Percentiles rank a stretch among this genome's conserved stretches.
Conservation (phyloP, 805 yeast genomes). For the Saitoella complicata region DNA sequence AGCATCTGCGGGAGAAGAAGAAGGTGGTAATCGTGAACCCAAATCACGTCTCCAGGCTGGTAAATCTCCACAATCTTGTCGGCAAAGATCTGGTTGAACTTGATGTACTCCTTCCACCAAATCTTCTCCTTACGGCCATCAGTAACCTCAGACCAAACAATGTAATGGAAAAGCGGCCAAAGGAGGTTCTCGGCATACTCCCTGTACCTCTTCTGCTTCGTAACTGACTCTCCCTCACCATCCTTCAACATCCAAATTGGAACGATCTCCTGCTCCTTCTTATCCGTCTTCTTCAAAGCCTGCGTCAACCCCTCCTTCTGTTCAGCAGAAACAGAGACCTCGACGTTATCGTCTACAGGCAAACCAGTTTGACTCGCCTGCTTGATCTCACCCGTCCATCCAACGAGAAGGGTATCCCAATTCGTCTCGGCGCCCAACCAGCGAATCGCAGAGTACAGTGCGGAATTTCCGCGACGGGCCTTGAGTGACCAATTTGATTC, state of each 20-base stretch:
- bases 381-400: conserved; percentile 92
- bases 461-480: conserved; percentile 57
- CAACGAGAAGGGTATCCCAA: conserved; percentile 80
- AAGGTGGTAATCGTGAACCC: conserved; percentile 85
- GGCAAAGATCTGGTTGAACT: conserved; percentile 80
- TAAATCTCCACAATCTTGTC: conserved; percentile 57
- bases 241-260: conserved; percentile 3
- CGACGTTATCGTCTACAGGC: conserved; percentile 30
- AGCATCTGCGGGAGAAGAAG: conserved; percentile 68
- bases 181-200: conserved; percentile 71
- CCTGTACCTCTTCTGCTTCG: neutral
- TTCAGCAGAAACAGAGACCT: conserved; percentile 19
- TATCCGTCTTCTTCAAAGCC: conserved; percentile 11
- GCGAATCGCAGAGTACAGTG: conserved; percentile 59
- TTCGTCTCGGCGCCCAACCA: conserved; percentile 39
- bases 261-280: neutral
- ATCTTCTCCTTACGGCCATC: conserved; percentile 54
- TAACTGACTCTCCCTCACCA: neutral
- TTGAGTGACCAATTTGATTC: neutral
- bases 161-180: conserved; percentile 94
- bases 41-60: conserved; percentile 74
- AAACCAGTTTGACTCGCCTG: conserved; percentile 50
- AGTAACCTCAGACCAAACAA: conserved; percentile 49
- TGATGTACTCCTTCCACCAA: conserved; percentile 83
- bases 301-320: conserved; percentile 5